Conservation (phyloP, 2,329 filamentous ascomycete species). For the Diaporthe batatas region DNA sequence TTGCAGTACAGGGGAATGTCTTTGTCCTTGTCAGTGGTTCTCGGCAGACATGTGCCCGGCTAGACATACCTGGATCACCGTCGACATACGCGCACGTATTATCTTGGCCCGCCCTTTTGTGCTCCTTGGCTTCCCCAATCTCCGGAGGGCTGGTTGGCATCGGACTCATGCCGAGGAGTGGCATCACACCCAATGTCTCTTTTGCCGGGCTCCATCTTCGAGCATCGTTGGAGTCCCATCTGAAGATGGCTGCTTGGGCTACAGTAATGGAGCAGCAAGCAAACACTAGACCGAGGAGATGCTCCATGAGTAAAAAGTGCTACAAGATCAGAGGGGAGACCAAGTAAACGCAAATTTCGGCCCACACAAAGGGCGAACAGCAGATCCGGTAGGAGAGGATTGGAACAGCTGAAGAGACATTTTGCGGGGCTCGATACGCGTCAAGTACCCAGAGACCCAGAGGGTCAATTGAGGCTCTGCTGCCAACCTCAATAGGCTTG, state of each 20-base stretch:
- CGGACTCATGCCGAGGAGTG: slow-evolving; percentile 34
- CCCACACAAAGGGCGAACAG: background rate
- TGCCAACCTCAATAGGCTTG: background rate
- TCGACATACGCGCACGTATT: slow-evolving; percentile 52
- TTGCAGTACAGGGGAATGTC: slow-evolving; percentile 49
- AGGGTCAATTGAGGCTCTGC: slow-evolving; percentile 9
- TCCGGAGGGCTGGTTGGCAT: slow-evolving; percentile 37
- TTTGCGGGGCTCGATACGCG: background rate
- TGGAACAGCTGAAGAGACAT: no score
- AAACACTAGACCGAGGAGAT: slow-evolving; percentile 20
- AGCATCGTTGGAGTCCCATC: slow-evolving; percentile 28
- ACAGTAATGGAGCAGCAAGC: slow-evolving; percentile 23
- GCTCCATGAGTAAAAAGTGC: slow-evolving; percentile 23
- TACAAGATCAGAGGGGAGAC: background rate
- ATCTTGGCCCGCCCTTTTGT: slow-evolving; percentile 46
- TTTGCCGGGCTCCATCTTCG: slow-evolving; percentile 33
- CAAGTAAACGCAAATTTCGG: background rate
- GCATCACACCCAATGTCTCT: slow-evolving; percentile 35
- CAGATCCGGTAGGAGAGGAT: background rate
- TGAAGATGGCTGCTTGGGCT: slow-evolving; percentile 35
- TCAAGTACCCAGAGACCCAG: background rate
- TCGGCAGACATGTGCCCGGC: background rate
- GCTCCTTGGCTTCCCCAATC: background rate
- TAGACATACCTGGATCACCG: slow-evolving; percentile 46
- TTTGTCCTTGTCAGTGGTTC: slow-evolving; percentile 16